Percentiles rank a stretch among this genome's conserved stretches.
These are phyloP conservation scores for Melocanna baccifera DNA, from an alignment of 176 grass and related monocot species.

Conservation along the genomic window DNA sequence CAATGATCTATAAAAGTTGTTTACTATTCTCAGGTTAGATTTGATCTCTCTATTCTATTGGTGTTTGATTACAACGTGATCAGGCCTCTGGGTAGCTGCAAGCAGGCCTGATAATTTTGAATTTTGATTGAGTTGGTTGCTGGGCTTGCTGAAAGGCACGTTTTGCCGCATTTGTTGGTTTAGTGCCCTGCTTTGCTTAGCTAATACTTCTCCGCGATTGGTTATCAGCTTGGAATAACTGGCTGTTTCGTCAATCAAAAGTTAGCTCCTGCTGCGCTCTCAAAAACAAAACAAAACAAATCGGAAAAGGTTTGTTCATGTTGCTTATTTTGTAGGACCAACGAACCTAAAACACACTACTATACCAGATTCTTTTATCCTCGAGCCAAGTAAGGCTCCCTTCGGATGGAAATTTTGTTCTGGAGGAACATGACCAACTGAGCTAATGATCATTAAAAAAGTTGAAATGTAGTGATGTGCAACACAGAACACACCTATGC, in stretches of 20 bases:
- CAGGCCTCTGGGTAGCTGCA: not conserved
- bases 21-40: not conserved
- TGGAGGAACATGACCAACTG: no score
- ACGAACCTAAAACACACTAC: not conserved
- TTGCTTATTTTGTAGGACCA: not conserved
- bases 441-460: not conserved
- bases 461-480: not conserved
- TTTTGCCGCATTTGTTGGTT: constrained; percentile 23
- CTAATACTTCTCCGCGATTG: constrained; percentile 11
- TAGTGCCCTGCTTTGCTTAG: not conserved
- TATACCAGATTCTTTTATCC: not conserved
- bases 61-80: constrained; percentile 10
- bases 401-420: no score
- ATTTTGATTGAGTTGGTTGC: constrained; percentile 23
- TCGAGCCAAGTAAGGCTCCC: not conserved
- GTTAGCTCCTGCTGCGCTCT: not conserved
- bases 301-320: not conserved
- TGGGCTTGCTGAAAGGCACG: constrained; percentile 30
- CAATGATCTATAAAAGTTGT: not conserved
- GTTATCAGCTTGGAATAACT: not conserved
- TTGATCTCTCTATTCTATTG: not conserved
- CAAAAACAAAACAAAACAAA: not conserved
- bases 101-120: constrained; percentile 3
- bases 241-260: not conserved
- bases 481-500: not conserved